Base-by-base conservation (phyloP, 2,329 filamentous ascomycete species). In the Penicillium sp. region DNA sequence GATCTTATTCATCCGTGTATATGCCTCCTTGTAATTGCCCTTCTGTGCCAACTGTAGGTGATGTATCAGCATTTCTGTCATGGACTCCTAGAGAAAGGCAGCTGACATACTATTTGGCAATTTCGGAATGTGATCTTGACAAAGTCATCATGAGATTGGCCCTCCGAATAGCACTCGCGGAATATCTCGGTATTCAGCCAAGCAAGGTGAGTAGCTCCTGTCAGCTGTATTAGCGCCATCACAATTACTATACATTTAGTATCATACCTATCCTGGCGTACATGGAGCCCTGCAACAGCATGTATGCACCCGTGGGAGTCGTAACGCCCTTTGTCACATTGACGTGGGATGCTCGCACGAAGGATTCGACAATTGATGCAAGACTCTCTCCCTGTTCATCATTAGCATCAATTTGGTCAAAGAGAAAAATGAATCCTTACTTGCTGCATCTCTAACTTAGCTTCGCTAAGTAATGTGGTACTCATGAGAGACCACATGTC, bases 401-500 rank as follows among this genome's bases (percentile, higher is more conserved):
- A 57, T 73, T 50, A 72, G 55, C 19, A 45, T 27, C n/a, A 36
- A 36, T n/a, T 53, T 48, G 1, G 21, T 15, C 13, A 35, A n/a
- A 45, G 33, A 15, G 10, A 21, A 36, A 21, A 15, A 36, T 2
- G 10, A 15, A n/a, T 29, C 27, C 13, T 82, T 76, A 91, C 91
- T 67, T 87, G 88, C 53, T 86, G 82, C 56, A 97, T 81, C 21
- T 85, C 85, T 42, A 96, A 78, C 71, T 93, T 96, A 3, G 92
- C 91, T 74, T 97, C 93, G 66, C 89, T 92, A 53, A 96, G 80
- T 15, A 96, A 78, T 1, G 91, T 90, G 2, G 91, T 92, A 69
- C 89, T 91, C 77, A 93, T 86, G 3, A 97, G 78, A 52, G 87
- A 86, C 85, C 90, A 94, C 85, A 94, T 93, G 55, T 90, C 90